A percentile compares a stretch with the other conserved stretches of the same genome.
Conservation (phyloP, 2,329 filamentous ascomycete genomes). For the Elsinoe australis region DNA sequence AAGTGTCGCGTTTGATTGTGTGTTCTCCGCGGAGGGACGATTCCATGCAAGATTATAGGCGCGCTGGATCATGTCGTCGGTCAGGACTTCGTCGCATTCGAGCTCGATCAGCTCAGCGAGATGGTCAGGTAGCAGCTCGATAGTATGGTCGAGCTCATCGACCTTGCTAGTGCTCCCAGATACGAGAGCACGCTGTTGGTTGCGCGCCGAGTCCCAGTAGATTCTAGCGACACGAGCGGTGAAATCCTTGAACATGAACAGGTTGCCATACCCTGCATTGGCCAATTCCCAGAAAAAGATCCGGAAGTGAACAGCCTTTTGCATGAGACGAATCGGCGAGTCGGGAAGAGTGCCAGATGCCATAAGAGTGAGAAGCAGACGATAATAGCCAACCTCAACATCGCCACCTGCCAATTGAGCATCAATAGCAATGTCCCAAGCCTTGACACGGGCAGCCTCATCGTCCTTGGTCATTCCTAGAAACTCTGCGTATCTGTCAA, state of each 20-base stretch:
- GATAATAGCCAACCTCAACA: conserved; percentile 78
- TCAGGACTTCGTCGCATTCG: conserved; percentile 75
- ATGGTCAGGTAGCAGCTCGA: conserved; percentile 67
- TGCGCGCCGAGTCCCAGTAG: conserved; percentile 74
- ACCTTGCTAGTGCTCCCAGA: conserved; percentile 23
- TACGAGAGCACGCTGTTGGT: conserved; percentile 44
- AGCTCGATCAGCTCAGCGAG: conserved; percentile 67
- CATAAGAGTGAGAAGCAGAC: conserved; percentile 76
- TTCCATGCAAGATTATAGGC: conserved; percentile 90
- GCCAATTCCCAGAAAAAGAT: conserved; percentile 75
- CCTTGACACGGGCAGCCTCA: conserved; percentile 77
- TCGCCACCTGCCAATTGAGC: conserved; percentile 88
- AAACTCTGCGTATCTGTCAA: conserved; percentile 66
- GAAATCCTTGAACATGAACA: conserved; percentile 57
- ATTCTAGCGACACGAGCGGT: conserved; percentile 66
- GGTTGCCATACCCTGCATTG: conserved; percentile 56
- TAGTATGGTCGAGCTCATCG: conserved; percentile 38
- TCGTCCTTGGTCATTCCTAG: conserved; percentile 77
- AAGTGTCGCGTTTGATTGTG: conserved; percentile 61
- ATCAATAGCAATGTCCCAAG: conserved; percentile 88
- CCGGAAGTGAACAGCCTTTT: conserved; percentile 87
- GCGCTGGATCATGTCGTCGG: conserved; percentile 68
- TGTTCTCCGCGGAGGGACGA: conserved; percentile 61
- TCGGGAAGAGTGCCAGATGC: conserved; percentile 80
- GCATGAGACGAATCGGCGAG: conserved; percentile 75